Conservation (phyloP, 176 grass and related monocot species). For the Eragrostis nindensis region DNA sequence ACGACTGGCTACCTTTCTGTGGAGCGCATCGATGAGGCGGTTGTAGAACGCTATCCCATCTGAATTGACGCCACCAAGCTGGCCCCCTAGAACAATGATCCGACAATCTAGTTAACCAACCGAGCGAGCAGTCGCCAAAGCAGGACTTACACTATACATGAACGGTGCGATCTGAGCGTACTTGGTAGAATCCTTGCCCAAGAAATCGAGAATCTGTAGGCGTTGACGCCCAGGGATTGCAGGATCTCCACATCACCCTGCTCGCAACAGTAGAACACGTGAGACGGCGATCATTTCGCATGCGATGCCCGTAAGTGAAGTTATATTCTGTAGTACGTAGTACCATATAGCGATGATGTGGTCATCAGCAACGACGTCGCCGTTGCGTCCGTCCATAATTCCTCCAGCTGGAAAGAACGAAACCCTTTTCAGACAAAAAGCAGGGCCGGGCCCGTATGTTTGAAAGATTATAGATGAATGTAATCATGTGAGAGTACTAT, state of each 20-base stretch:
- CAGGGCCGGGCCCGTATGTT: no score
- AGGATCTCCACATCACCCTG: conserved; percentile 67
- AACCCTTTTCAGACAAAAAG: background rate
- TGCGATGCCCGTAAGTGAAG: background rate
- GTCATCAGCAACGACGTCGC: conserved; percentile 67
- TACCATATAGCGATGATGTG: conserved; percentile 77
- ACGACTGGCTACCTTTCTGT: conserved; percentile 40
- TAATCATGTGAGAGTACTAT: no score
- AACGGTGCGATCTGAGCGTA: conserved; percentile 23
- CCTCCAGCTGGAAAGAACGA: background rate
- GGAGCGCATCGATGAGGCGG: conserved; percentile 46
- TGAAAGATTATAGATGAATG: background rate
- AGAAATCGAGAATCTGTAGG: conserved; percentile 74
- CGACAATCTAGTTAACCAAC: background rate
- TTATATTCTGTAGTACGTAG: conserved; percentile 31
- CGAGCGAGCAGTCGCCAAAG: background rate
- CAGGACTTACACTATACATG: no score
- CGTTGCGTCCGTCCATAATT: conserved; percentile 50
- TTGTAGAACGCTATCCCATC: conserved; percentile 66
- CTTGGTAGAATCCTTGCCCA: conserved; percentile 78
- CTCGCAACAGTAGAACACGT: background rate
- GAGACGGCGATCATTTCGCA: background rate
- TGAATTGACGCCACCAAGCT: conserved; percentile 45
- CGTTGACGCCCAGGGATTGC: conserved; percentile 57
- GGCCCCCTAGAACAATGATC: conserved; percentile 37